These are phyloP conservation scores for Trametes meyenii DNA, from an alignment of 768 basidiomycete species.

Conservation along the genomic window DNA sequence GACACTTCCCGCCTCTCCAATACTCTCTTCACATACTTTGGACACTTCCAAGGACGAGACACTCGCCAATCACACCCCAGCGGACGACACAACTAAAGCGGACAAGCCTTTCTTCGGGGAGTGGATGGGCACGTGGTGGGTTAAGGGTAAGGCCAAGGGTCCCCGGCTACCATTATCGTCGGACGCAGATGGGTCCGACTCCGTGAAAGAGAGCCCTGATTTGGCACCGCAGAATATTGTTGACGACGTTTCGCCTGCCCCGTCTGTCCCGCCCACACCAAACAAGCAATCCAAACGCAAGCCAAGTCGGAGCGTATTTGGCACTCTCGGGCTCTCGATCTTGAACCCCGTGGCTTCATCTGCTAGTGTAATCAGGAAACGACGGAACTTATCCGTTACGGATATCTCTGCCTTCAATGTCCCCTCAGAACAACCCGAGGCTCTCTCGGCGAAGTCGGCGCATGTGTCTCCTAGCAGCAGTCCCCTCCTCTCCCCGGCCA, in stretches of 20 bases:
- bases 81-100: slow-evolving; percentile 23
- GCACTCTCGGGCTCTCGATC: slow-evolving; percentile 69
- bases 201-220: slow-evolving; percentile 13
- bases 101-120: slow-evolving; percentile 54
- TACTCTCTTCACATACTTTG: background rate
- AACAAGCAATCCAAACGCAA: slow-evolving; percentile 38
- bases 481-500: slow-evolving; percentile 16
- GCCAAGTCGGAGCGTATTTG: slow-evolving; percentile 67
- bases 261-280: slow-evolving; percentile 19
- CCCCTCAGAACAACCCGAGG: background rate
- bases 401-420: slow-evolving; percentile 18
- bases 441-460: slow-evolving; percentile 7
- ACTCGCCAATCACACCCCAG: background rate
- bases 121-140: slow-evolving; percentile 82
- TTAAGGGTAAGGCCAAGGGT: slow-evolving; percentile 45
- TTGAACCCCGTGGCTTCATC: slow-evolving; percentile 50
- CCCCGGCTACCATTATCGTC: slow-evolving; percentile 4
- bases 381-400: slow-evolving; percentile 29
- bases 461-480: slow-evolving; percentile 16
- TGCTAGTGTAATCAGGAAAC: slow-evolving; percentile 19
- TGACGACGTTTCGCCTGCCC: slow-evolving; percentile 16
- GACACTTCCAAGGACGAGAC: slow-evolving; percentile 1
- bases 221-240: background rate
- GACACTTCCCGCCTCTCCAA: slow-evolving; percentile 3
- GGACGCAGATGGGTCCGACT: slow-evolving; percentile 1